Evolutionary conservation across 2,329 filamentous ascomycete species (phyloP).

Genomic region (Colletotrichum aenigma): DNA sequence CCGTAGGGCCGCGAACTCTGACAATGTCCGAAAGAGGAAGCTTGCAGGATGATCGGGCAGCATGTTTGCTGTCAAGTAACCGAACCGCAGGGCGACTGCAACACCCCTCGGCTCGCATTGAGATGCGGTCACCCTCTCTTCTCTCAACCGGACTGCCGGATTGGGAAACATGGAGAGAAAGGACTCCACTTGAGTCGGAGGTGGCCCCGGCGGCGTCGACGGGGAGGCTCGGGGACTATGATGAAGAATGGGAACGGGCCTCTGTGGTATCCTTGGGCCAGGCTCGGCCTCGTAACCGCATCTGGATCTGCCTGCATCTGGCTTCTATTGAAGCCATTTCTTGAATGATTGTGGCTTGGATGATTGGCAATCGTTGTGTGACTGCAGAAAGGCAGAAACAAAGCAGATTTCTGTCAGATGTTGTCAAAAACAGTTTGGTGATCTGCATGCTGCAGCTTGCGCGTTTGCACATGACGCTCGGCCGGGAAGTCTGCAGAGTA

Average conservation of each 20-base stretch:
- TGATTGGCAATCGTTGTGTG: not conserved
- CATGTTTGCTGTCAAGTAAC: not conserved
- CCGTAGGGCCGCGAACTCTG: not conserved
- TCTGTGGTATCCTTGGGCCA: not conserved
- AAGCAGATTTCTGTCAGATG: not conserved
- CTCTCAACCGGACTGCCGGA: not conserved
- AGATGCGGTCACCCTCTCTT: not conserved
- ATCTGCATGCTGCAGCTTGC: not conserved
- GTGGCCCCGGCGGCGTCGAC: conserved; percentile 6
- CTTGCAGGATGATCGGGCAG: not conserved
- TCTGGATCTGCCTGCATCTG: not conserved
- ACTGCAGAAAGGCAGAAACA: not conserved
- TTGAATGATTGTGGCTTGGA: not conserved
- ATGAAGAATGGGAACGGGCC: not conserved
- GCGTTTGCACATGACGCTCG: not conserved
- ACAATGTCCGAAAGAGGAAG: not conserved
- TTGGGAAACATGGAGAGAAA: conserved; percentile 1
- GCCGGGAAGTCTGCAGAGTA: not conserved
- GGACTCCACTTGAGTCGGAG: not conserved
- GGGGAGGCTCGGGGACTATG: not conserved
- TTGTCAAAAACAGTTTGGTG: not conserved
- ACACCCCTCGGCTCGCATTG: not conserved
- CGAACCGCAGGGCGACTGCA: not conserved
- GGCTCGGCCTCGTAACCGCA: not conserved
- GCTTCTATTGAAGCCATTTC: not conserved